Percentiles rank a stretch among this genome's conserved stretches.
Conservation (phyloP, 345 rosid genomes). For the Citrus glauca region DNA sequence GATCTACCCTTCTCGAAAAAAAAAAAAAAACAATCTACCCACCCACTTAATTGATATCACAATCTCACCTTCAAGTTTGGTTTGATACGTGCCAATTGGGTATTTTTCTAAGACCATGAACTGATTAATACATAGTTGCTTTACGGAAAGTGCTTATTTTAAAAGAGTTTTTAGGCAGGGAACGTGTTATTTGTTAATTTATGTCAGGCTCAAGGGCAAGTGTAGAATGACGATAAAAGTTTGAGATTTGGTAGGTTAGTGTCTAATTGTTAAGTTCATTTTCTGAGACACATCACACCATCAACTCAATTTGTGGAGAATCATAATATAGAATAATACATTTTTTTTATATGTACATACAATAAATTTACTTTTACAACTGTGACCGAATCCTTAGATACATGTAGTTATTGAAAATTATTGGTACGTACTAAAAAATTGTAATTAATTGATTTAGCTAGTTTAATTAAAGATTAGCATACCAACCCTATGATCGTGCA, state of each 20-base stretch:
- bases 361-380: neutral
- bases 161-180: neutral
- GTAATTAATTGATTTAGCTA: neutral
- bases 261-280: neutral
- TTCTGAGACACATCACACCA: neutral
- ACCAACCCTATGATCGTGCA: too few relatives aligned
- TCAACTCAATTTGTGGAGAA: neutral
- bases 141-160: neutral
- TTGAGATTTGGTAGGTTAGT: neutral
- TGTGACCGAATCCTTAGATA: neutral
- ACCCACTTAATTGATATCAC: neutral
- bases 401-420: neutral
- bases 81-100: neutral
- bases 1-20: too few relatives aligned
- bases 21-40: too few relatives aligned
- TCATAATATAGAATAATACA: neutral
- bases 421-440: neutral
- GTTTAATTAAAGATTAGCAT: too few relatives aligned
- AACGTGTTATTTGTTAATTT: too few relatives aligned
- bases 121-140: neutral
- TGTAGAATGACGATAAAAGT: neutral
- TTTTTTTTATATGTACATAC: neutral
- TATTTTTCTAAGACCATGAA: neutral
- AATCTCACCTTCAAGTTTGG: conserved; percentile 7
- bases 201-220: too few relatives aligned